Evolutionary conservation across 768 basidiomycete genomes (phyloP).

Genomic region (Leccinum olivaceopallidum): DNA sequence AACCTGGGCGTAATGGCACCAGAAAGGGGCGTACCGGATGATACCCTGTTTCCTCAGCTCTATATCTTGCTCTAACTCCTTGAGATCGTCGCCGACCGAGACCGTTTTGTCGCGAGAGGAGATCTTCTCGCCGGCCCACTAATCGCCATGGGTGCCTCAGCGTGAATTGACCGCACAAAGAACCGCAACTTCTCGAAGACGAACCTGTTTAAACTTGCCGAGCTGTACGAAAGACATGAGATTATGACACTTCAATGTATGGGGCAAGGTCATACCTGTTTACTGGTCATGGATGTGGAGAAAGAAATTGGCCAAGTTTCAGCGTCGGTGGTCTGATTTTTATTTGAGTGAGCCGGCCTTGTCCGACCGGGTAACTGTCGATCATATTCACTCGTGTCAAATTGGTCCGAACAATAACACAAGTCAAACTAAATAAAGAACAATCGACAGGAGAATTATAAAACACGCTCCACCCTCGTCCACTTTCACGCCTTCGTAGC

Average conservation of each 20-base stretch:
- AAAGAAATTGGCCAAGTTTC: slow-evolving; percentile 1
- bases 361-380: slow-evolving; percentile 13
- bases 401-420: neutral
- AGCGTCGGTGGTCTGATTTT: slow-evolving; percentile 17
- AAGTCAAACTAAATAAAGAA: neutral
- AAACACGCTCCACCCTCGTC: neutral
- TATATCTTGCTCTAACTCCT: slow-evolving; percentile 80
- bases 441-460: slow-evolving; percentile 4
- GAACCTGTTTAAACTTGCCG: slow-evolving; percentile 76
- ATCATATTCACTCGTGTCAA: neutral
- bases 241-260: neutral
- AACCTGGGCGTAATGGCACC: neutral
- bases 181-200: slow-evolving; percentile 17
- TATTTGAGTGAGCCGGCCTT: slow-evolving; percentile 19
- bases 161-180: slow-evolving; percentile 2
- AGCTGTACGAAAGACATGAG: slow-evolving; percentile 44
- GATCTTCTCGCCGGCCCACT: slow-evolving; percentile 93
- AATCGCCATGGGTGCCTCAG: slow-evolving; percentile 22
- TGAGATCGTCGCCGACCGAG: slow-evolving; percentile 71
- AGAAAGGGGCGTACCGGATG: slow-evolving; percentile 52
- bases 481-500: slow-evolving; percentile 46
- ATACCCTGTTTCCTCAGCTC: slow-evolving; percentile 77
- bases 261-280: slow-evolving; percentile 46
- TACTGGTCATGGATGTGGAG: slow-evolving; percentile 56
- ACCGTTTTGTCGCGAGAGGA: slow-evolving; percentile 79